Evolutionary conservation across 148 eudicot genomes (phyloP), one percentile per base, ranked within the genome.

Genomic region (Fagopyrum homotropicum): DNA sequence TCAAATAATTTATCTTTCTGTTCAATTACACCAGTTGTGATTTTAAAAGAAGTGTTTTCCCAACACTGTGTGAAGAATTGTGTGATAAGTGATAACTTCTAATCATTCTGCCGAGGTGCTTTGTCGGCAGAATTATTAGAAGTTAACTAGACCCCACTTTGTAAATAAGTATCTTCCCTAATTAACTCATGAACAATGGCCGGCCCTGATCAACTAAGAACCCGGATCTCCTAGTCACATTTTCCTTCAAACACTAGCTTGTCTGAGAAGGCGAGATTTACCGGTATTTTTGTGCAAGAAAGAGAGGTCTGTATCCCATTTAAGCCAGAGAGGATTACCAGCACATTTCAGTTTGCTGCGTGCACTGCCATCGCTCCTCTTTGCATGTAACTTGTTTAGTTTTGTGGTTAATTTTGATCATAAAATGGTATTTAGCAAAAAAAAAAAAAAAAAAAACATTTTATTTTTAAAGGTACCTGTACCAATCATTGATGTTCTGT

Each of bases 101-200:
- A 35, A 35, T 35, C 40, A 35, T 35, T 35, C 40, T 35, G 40
- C 40, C 40, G 40, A 35, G 40, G 40, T 35, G 40, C 40, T 35
- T 35, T 35, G 40, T 35, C 40, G 40, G 40, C 40, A 35, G 40
- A 35, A 35, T 35, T 35, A 35, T 35, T 35, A 35, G 40, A 35
- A 35, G 40, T 35, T 35, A 35, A 35, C 40, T 35, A 35, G 40
- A 35, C 40, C 40, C 40, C 40, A 35, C 40, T 35, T 35, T 35
- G 40, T 35, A 35, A 35, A 35, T 35, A 35, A 35, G 40, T 35
- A 35, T 35, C 40, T 35, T 74, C 6, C 99, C 99, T 80, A 86
- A 95, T 81, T 95, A 97, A 66, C 96, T 92, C 74, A 95, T 64
- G 63, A 95, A 88, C 83, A 95, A 83, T n/a, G 99, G 99, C 83